Percentiles rank a stretch among this genome's conserved stretches.
These are phyloP conservation scores for Podochytrium sp. DNA, from an alignment of 192 early-diverging fungal species.

Conservation along the genomic window DNA sequence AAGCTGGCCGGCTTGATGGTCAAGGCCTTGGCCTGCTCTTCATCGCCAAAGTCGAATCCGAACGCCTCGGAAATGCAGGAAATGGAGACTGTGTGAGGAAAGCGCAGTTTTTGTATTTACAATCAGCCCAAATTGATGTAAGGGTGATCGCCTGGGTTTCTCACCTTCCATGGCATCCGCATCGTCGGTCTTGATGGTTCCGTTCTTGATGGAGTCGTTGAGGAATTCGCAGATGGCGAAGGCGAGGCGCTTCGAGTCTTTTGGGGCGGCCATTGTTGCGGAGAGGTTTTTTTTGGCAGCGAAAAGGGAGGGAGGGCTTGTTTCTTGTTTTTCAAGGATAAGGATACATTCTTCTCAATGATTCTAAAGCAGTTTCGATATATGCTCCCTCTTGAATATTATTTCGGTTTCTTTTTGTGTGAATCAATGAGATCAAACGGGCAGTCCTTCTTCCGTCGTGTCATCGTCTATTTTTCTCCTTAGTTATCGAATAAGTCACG, in stretches of 20 bases:
- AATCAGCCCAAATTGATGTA: background rate
- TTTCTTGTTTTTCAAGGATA: too few relatives aligned
- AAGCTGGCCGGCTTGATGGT: slow-evolving; percentile 88
- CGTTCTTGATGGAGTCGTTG: slow-evolving; percentile 65
- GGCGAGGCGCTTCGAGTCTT: slow-evolving; percentile 57
- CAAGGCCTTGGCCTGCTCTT: slow-evolving; percentile 63
- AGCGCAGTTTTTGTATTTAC: background rate
- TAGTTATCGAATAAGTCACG: too few relatives aligned
- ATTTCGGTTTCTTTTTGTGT: too few relatives aligned
- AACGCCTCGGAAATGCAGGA: slow-evolving; percentile 96
- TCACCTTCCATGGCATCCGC: slow-evolving; percentile 81
- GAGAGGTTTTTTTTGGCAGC: background rate
- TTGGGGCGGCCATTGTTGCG: background rate
- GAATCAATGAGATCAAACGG: too few relatives aligned
- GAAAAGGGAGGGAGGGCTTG: too few relatives aligned
- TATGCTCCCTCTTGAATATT: too few relatives aligned
- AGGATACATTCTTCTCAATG: too few relatives aligned
- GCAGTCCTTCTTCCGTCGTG: too few relatives aligned
- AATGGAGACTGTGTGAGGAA: slow-evolving; percentile 68
- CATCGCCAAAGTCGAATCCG: slow-evolving; percentile 78
- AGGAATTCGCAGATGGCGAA: slow-evolving; percentile 87
- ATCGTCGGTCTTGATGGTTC: slow-evolving; percentile 76
- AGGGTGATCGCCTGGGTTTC: background rate
- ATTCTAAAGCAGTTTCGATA: too few relatives aligned
- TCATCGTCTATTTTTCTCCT: too few relatives aligned